These are phyloP conservation scores for Gaeumannomyces tritici DNA, from an alignment of 2,329 filamentous ascomycete genomes.

Conservation along the genomic window DNA sequence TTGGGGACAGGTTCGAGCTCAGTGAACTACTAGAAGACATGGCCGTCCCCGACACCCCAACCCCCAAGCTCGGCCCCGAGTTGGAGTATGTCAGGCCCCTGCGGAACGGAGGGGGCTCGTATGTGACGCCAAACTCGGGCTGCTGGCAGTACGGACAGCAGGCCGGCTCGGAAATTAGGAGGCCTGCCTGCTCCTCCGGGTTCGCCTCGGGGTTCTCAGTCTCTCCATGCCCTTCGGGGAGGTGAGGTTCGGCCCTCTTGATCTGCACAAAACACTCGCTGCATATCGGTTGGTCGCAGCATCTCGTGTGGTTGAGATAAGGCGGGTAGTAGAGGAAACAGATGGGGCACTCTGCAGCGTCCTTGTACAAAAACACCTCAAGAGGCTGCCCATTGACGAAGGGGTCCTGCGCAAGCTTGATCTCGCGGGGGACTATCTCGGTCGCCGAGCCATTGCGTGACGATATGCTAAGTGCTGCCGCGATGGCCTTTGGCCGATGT, in stretches of 20 bases:
- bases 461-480: slow-evolving; percentile 65
- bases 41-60: slow-evolving; percentile 47
- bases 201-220: slow-evolving; percentile 20
- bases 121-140: slow-evolving; percentile 93
- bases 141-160: slow-evolving; percentile 93
- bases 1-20: slow-evolving; percentile 43
- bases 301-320: slow-evolving; percentile 87
- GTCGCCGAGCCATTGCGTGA: slow-evolving; percentile 63
- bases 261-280: slow-evolving; percentile 99
- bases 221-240: slow-evolving; percentile 66
- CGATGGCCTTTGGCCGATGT: slow-evolving; percentile 79
- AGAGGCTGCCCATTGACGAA: slow-evolving; percentile 91
- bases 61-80: slow-evolving; percentile 23
- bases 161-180: slow-evolving; percentile 83
- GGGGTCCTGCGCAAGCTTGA: slow-evolving; percentile 70
- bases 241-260: slow-evolving; percentile 84
- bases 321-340: slow-evolving; percentile 95
- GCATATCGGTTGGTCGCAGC: slow-evolving; percentile 93
- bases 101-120: slow-evolving; percentile 80
- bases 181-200: slow-evolving; percentile 44
- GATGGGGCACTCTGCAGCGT: slow-evolving; percentile 84
- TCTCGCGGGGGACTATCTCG: slow-evolving; percentile 67
- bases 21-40: slow-evolving; percentile 84
- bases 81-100: slow-evolving; percentile 66
- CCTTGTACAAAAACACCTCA: slow-evolving; percentile 89